Evolutionary conservation across 352 stramenopile genomes (phyloP), one percentile per base, ranked within the genome.

Genomic region (Phytophthora melonis): DNA sequence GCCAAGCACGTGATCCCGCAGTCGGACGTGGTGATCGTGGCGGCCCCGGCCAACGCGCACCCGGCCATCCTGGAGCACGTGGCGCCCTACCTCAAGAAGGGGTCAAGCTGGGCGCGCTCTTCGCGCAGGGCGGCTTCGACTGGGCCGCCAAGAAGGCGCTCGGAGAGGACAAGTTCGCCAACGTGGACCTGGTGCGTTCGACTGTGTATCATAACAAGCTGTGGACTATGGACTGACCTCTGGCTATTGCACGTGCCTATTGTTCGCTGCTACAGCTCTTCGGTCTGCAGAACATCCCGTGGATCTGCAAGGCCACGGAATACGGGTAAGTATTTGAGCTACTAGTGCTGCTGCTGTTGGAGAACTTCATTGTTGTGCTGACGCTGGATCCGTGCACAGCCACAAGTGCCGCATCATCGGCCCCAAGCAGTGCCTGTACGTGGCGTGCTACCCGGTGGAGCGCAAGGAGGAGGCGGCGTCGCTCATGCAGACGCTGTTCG

Each of bases 251-350:
- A 5, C 27, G 3, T 32, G 27, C 27, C 27, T 41, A 11, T 16
- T 43, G 36, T 47, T 54, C 72, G 7, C 50, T 58, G 19, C 54
- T 70, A 54, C 63, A 94, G 85, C 85, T 98, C 61, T 98, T 98
- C 65, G 93, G 93, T 64, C 79, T 98, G 34, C 93, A 98, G 69
- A 98, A 98, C 86, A 98, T 98, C 70, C 93, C 93, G 54, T 98
- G 93, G 93, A 98, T 98, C 77, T 98, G 93, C 84, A 98, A 97
- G 78, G 87, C 89, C 32, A 91, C 85, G 25, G 81, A 95, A 70
- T 98, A 98, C 63, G 87, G 87, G 87, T 93, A 59, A 53, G 76
- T 68, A 57, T 25, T 25, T 25, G 23, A 25, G 23, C 23, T 25
- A 7, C 19, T 27, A 16, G 55, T 68, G 16, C 21, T 54, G n/a